Evolutionary conservation across 2,329 filamentous ascomycete genomes (phyloP).

Genomic region (Botrytis pseudocinerea): DNA sequence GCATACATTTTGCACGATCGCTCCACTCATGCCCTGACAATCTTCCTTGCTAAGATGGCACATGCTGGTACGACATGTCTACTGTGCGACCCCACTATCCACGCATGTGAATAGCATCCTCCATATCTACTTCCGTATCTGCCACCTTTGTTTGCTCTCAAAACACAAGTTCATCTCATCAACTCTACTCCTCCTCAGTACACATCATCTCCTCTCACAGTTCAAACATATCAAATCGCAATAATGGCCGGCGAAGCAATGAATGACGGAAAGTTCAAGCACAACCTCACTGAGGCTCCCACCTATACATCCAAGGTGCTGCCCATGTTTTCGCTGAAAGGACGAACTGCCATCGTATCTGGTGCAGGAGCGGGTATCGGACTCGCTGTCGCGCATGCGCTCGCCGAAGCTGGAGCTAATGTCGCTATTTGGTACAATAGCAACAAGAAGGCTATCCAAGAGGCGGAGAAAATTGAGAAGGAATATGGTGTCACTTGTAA

Average conservation of each 20-base stretch:
- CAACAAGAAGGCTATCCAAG: conserved; percentile 63
- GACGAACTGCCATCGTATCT: conserved; percentile 55
- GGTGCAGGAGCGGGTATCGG: conserved; percentile 50
- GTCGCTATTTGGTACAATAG: conserved; percentile 59
- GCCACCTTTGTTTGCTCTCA: neutral
- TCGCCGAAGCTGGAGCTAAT: conserved; percentile 48
- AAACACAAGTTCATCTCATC: neutral
- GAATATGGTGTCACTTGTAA: conserved; percentile 67
- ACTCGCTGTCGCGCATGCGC: conserved; percentile 47
- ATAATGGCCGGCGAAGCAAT: conserved; percentile 30
- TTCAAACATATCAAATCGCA: neutral
- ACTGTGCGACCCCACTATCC: conserved; percentile 7
- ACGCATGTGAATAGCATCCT: neutral
- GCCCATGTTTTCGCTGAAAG: conserved; percentile 60
- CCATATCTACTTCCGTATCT: neutral
- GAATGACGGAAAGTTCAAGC: conserved; percentile 52
- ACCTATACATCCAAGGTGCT: conserved; percentile 52
- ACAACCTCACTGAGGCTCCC: conserved; percentile 54
- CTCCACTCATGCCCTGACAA: neutral
- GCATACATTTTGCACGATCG: neutral
- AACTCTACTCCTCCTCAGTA: neutral
- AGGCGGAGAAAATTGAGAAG: conserved; percentile 63
- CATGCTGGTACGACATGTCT: neutral
- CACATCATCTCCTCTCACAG: neutral
- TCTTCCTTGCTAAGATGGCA: neutral